Conservation (phyloP, 2,329 filamentous ascomycete genomes). For the Fusarium penzigii region DNA sequence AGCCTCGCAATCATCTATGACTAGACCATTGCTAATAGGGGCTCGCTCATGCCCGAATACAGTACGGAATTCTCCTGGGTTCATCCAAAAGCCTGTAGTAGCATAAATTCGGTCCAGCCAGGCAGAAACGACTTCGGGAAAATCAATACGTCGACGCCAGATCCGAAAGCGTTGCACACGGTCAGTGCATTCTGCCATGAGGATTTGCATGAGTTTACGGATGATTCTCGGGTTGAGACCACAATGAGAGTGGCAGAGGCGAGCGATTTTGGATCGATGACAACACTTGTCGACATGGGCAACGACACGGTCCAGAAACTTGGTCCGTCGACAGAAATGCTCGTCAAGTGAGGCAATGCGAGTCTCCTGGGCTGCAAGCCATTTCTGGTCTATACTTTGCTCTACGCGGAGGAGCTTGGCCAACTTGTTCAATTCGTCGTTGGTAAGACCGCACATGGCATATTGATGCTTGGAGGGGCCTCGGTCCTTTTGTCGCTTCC, state of each 20-base stretch:
- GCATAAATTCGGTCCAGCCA: constrained; percentile 32
- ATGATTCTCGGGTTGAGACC: constrained; percentile 45
- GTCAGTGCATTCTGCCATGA: constrained; percentile 44
- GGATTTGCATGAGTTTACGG: constrained; percentile 43
- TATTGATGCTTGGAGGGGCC: background rate
- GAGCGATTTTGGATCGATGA: constrained; percentile 30
- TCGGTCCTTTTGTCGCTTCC: background rate
- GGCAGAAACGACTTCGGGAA: constrained; percentile 6
- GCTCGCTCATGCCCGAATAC: constrained; percentile 36
- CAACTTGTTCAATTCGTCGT: constrained; percentile 33
- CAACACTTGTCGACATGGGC: constrained; percentile 29
- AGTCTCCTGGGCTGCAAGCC: constrained; percentile 39
- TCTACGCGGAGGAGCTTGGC: constrained; percentile 41
- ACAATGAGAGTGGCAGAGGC: constrained; percentile 44
- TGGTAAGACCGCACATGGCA: constrained; percentile 18
- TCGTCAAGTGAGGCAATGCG: constrained; percentile 23
- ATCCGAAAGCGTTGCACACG: constrained; percentile 32
- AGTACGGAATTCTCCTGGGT: constrained; percentile 34
- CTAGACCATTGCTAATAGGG: constrained; percentile 23
- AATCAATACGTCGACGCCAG: constrained; percentile 15
- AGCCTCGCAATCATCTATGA: constrained; percentile 48
- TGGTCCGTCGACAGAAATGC: constrained; percentile 29
- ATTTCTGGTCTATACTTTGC: constrained; percentile 34
- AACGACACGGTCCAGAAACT: constrained; percentile 34
- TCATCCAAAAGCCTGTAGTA: constrained; percentile 41